Conservation (phyloP, 805 yeast species). For the Pichia occidentalis region DNA sequence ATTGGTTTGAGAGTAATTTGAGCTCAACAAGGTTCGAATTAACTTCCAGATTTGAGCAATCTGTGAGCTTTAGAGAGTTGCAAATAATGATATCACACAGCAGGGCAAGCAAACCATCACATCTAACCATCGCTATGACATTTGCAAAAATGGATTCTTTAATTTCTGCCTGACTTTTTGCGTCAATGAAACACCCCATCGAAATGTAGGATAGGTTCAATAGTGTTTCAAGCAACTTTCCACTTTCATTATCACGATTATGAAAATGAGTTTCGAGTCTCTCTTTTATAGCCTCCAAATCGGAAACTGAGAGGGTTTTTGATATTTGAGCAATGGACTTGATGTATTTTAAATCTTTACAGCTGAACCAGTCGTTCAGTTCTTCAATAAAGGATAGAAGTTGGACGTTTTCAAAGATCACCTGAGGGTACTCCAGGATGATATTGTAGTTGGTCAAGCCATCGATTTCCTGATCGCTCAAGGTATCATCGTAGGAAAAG, state of each 20-base stretch:
- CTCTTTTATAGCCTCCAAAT: slow-evolving; percentile 1
- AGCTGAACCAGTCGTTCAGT: slow-evolving; percentile 34
- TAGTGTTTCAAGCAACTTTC: slow-evolving; percentile 6
- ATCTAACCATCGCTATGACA: slow-evolving; percentile 17
- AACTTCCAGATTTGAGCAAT: slow-evolving; percentile 18
- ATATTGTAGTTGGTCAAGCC: slow-evolving; percentile 30
- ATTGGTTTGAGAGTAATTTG: slow-evolving; percentile 21
- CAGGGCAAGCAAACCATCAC: slow-evolving; percentile 12
- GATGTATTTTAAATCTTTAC: slow-evolving; percentile 25
- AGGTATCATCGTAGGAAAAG: slow-evolving; percentile 22
- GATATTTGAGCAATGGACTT: slow-evolving; percentile 12
- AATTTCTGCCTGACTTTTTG: slow-evolving; percentile 17
- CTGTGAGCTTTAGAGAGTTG: slow-evolving; percentile 17
- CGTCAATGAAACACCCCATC: slow-evolving; percentile 12
- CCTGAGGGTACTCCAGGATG: slow-evolving; percentile 34
- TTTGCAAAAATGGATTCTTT: slow-evolving; percentile 22
- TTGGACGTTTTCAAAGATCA: slow-evolving; percentile 39
- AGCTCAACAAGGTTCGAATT: slow-evolving; percentile 9
- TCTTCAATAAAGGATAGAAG: slow-evolving; percentile 34
- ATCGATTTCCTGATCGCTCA: slow-evolving; percentile 26
- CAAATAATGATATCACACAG: slow-evolving; percentile 8
- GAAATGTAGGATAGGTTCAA: slow-evolving; percentile 8
- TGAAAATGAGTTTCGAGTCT: not conserved
- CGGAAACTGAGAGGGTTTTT: not conserved
- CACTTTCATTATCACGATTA: not conserved